These are phyloP conservation scores for Annulohypoxylon maeteangense DNA, from an alignment of 495 filamentous ascomycete genomes.

Conservation along the genomic window DNA sequence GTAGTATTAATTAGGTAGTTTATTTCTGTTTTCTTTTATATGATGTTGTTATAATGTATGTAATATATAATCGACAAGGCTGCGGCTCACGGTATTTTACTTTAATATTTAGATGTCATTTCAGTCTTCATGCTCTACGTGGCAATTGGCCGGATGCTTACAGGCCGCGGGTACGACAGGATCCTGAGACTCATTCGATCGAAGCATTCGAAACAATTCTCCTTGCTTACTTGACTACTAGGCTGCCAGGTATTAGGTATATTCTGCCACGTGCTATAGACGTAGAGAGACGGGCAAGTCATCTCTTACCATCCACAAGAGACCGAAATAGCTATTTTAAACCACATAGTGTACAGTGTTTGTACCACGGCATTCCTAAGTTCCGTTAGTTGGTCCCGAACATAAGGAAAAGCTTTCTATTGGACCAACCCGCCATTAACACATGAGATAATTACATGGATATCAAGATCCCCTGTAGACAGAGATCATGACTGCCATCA, in stretches of 20 bases:
- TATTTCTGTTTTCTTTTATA: background rate
- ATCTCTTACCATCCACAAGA: slow-evolving; percentile 8
- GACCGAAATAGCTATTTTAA: slow-evolving; percentile 17
- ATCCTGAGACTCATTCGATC: slow-evolving; percentile 9
- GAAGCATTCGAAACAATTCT: background rate
- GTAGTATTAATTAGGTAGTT: background rate
- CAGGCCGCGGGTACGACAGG: background rate
- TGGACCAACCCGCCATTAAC: slow-evolving; percentile 30
- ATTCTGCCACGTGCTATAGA: slow-evolving; percentile 9
- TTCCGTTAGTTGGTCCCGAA: slow-evolving; percentile 32
- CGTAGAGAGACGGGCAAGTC: background rate
- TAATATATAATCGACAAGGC: background rate
- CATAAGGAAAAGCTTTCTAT: slow-evolving; percentile 33
- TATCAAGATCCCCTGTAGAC: slow-evolving; percentile 18
- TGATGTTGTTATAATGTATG: background rate
- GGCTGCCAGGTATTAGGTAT: too few species aligned
- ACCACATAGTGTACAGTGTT: slow-evolving; percentile 4
- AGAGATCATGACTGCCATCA: slow-evolving; percentile 25
- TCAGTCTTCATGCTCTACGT: background rate
- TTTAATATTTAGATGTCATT: background rate
- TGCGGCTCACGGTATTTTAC: background rate
- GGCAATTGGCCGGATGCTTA: slow-evolving; percentile 2
- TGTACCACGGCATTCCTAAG: slow-evolving; percentile 14
- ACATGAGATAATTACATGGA: slow-evolving; percentile 42
- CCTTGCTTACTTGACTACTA: background rate